Evolutionary conservation across 2,329 filamentous ascomycete species (phyloP).

Genomic region (Penicillium crustosum): DNA sequence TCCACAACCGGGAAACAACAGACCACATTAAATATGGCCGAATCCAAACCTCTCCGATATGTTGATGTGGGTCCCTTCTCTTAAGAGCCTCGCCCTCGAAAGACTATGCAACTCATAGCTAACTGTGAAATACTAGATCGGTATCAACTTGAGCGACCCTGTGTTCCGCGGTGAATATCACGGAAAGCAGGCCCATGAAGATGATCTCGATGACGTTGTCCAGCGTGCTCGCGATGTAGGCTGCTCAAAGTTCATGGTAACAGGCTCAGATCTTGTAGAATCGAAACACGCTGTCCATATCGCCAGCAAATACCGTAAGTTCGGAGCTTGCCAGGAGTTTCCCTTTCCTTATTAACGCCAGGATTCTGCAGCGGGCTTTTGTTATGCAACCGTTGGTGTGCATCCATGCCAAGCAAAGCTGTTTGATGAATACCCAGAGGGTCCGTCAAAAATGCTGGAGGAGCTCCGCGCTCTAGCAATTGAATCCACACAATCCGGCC

Average conservation of each 20-base stretch:
- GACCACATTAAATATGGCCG: constrained; percentile 33
- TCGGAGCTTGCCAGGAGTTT: not conserved
- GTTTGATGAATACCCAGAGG: constrained; percentile 62
- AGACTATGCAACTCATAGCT: constrained; percentile 8
- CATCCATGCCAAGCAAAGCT: constrained; percentile 85
- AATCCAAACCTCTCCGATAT: constrained; percentile 44
- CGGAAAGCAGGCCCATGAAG: constrained; percentile 62
- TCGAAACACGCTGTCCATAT: constrained; percentile 73
- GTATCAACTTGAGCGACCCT: constrained; percentile 92
- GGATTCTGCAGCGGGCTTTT: constrained; percentile 62
- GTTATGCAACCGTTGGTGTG: constrained; percentile 89
- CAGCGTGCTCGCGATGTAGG: constrained; percentile 73
- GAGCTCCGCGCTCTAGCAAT: constrained; percentile 66
- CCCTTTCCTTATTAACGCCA: not conserved
- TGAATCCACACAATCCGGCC: constrained; percentile 56
- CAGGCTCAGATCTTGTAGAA: constrained; percentile 81
- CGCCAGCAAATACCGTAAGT: constrained; percentile 70
- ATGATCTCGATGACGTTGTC: constrained; percentile 64
- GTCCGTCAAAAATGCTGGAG: constrained; percentile 48
- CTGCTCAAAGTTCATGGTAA: constrained; percentile 87
- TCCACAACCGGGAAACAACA: constrained; percentile 12
- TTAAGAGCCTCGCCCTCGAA: not conserved
- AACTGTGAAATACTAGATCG: constrained; percentile 56
- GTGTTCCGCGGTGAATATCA: constrained; percentile 85
- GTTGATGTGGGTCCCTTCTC: constrained; percentile 45